These are phyloP conservation scores for Cyberlindnera mrakii DNA, from an alignment of 805 yeast species.

Conservation along the genomic window DNA sequence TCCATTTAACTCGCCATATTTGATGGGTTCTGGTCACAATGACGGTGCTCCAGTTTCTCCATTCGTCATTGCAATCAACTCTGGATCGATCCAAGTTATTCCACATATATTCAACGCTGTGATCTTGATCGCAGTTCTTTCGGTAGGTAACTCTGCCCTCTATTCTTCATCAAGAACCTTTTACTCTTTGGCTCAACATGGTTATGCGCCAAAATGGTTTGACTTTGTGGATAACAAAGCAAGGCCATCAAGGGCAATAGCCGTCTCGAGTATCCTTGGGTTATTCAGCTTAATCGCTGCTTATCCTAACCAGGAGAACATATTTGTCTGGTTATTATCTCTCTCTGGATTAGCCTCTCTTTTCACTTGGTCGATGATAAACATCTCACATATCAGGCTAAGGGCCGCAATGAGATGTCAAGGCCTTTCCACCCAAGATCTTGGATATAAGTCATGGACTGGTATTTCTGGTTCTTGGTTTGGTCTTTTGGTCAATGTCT, in stretches of 20 bases:
- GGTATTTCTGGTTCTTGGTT: conserved; percentile 48
- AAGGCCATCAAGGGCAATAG: conserved; percentile 52
- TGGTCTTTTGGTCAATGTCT: conserved; percentile 40
- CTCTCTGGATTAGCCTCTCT: conserved; percentile 56
- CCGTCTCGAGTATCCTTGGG: conserved; percentile 44
- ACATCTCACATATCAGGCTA: conserved; percentile 49
- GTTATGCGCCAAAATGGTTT: conserved; percentile 49
- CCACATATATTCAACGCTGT: conserved; percentile 62
- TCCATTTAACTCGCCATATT: conserved; percentile 39
- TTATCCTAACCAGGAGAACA: conserved; percentile 47
- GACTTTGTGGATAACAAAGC: conserved; percentile 51
- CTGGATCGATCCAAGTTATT: conserved; percentile 45
- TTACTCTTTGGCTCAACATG: conserved; percentile 50
- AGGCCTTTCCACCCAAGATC: conserved; percentile 39
- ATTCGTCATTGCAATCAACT: conserved; percentile 56
- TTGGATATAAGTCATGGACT: conserved; percentile 45
- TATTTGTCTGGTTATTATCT: conserved; percentile 60
- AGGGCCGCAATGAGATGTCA: conserved; percentile 52
- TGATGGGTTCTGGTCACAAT: conserved; percentile 32
- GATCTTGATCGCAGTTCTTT: conserved; percentile 54
- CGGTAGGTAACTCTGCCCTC: conserved; percentile 56
- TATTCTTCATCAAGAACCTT: conserved; percentile 42
- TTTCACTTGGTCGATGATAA: conserved; percentile 57
- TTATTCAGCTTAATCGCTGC: conserved; percentile 62
- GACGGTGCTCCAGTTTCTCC: conserved; percentile 56